Evolutionary conservation across 202 grass and related monocot species (phyloP).

Genomic region (Hordeum pubiflorum): DNA sequence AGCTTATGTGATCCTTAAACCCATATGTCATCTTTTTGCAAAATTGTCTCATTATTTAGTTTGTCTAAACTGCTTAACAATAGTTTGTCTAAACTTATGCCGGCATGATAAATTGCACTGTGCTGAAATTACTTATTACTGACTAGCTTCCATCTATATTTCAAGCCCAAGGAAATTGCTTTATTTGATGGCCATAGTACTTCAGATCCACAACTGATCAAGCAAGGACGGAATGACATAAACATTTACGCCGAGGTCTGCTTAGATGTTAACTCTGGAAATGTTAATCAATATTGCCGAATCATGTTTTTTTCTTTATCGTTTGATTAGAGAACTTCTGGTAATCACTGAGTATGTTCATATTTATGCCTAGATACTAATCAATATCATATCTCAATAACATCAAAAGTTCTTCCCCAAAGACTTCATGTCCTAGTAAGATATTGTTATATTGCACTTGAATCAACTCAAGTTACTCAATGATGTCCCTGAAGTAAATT

Average conservation of each 20-base stretch:
- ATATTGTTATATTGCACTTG: not conserved
- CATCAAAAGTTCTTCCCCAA: not conserved
- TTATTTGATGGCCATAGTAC: not conserved
- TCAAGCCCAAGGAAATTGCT: slow-evolving; percentile 12
- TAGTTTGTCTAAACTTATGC: slow-evolving; percentile 9
- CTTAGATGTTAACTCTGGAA: not conserved
- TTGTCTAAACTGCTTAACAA: not conserved
- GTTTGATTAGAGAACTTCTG: not conserved
- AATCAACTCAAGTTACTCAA: not conserved
- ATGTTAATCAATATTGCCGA: not conserved
- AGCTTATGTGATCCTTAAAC: not conserved
- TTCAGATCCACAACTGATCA: slow-evolving; percentile 10
- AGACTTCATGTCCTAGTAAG: not conserved
- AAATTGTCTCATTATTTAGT: not conserved
- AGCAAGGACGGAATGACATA: not conserved
- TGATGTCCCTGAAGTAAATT: not conserved
- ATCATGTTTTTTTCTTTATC: not conserved
- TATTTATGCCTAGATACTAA: not conserved
- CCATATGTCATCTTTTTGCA: not conserved
- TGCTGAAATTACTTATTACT: slow-evolving; percentile 14
- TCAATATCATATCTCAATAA: not conserved
- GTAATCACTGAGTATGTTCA: not conserved
- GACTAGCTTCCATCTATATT: not conserved
- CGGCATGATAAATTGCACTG: not conserved
- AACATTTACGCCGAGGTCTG: slow-evolving; percentile 14